These are phyloP conservation scores for Hericium rajendrae DNA, from an alignment of 768 basidiomycete genomes.

Conservation along the genomic window DNA sequence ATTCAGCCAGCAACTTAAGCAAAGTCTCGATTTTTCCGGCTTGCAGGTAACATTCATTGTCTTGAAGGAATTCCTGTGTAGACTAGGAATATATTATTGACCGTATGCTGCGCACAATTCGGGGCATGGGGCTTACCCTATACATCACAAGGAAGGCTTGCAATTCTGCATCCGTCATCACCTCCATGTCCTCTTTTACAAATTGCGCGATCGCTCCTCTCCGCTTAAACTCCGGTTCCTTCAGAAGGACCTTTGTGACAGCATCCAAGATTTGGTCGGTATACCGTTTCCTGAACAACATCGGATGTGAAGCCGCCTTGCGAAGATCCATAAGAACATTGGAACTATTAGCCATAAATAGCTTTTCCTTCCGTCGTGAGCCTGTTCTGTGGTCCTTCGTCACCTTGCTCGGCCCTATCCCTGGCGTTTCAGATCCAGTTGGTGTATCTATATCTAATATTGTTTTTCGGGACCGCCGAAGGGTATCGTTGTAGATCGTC, in stretches of 20 bases:
- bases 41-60: constrained; percentile 67
- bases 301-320: constrained; percentile 93
- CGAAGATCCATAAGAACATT: constrained; percentile 97
- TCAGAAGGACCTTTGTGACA: constrained; percentile 75
- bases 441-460: constrained; percentile 41
- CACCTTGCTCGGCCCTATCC: constrained; percentile 19
- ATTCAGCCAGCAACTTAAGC: constrained; percentile 58
- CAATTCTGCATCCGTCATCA: constrained; percentile 97
- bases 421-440: constrained; percentile 23
- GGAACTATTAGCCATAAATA: constrained; percentile 71
- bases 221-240: constrained; percentile 87
- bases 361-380: constrained; percentile 47
- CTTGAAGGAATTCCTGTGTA: constrained; percentile 64
- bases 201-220: constrained; percentile 69
- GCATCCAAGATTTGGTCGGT: constrained; percentile 64
- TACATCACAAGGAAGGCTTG: constrained; percentile 80
- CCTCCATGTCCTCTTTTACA: constrained; percentile 95
- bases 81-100: constrained; percentile 32
- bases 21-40: constrained; percentile 82
- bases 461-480: constrained; percentile 78
- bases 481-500: constrained; percentile 75
- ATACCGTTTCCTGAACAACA: constrained; percentile 86
- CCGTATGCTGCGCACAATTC: not conserved
- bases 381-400: constrained; percentile 39
- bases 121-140: constrained; percentile 44